Conservation (phyloP, 2,329 filamentous ascomycete genomes). For the Pseudopyricularia javanii region DNA sequence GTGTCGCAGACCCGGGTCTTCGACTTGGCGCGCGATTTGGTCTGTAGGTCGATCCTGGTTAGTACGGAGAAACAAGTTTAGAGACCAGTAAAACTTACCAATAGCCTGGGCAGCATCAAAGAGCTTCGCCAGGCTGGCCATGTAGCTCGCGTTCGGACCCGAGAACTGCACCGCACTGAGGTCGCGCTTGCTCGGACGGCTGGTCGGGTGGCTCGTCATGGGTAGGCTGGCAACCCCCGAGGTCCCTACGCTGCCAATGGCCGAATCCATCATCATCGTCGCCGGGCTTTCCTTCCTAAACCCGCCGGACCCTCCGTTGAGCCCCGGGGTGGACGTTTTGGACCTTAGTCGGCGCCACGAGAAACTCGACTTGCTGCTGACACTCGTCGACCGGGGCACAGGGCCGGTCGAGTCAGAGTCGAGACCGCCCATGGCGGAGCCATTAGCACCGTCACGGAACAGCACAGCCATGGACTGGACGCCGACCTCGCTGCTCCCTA, state of each 20-base stretch:
- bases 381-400: conserved; percentile 44
- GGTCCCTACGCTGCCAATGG: conserved; percentile 40
- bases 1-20: conserved; percentile 84
- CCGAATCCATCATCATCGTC: background rate
- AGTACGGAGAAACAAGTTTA: background rate
- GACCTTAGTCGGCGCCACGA: conserved; percentile 84
- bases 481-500: conserved; percentile 79
- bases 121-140: conserved; percentile 76
- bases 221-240: conserved; percentile 60
- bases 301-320: conserved; percentile 14
- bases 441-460: conserved; percentile 48
- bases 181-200: conserved; percentile 60
- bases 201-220: conserved; percentile 57
- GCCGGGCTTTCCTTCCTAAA: conserved; percentile 8
- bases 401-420: conserved; percentile 13
- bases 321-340: conserved; percentile 66
- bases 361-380: conserved; percentile 66
- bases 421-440: conserved; percentile 22
- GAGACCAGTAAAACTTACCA: conserved; percentile 52
- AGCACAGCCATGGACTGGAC: conserved; percentile 60
- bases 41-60: conserved; percentile 36
- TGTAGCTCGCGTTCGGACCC: conserved; percentile 82
- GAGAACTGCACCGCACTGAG: conserved; percentile 56
- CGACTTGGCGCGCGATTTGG: conserved; percentile 90
- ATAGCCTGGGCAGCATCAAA: conserved; percentile 90